Conservation (phyloP, 31 red algal genomes). For the Pterothamnion heteromorphum region DNA sequence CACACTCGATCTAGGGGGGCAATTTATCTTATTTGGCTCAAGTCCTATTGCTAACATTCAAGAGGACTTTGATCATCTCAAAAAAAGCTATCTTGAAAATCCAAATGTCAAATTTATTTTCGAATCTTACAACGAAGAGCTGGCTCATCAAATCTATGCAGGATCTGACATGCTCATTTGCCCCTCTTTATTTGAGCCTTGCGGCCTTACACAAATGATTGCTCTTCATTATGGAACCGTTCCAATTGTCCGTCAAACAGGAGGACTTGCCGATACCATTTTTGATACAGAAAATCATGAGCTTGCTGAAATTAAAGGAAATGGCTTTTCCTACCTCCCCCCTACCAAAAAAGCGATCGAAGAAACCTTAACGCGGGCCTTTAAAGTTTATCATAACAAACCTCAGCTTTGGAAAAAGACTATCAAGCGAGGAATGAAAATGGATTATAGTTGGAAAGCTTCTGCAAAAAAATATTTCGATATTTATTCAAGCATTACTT, state of each 20-base stretch:
- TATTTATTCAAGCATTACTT: too few relatives aligned
- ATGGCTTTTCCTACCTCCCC: constrained; percentile 1
- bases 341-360: too few relatives aligned
- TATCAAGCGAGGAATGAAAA: too few relatives aligned
- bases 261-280: constrained; percentile 28
- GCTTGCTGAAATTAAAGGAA: not conserved
- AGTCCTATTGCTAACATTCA: not conserved
- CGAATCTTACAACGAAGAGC: constrained; percentile 10
- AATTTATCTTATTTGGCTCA: too few relatives aligned
- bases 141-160: constrained; percentile 18
- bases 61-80: not conserved
- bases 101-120: not conserved
- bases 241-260: constrained; percentile 18
- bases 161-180: constrained; percentile 17
- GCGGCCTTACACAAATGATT: constrained; percentile 37
- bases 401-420: too few relatives aligned
- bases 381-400: too few relatives aligned
- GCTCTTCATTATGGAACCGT: not conserved
- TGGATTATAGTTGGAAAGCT: too few relatives aligned
- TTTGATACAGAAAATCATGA: not conserved
- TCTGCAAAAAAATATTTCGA: too few relatives aligned
- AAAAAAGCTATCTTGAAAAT: not conserved
- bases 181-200: constrained; percentile 41
- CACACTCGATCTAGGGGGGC: too few relatives aligned
- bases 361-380: too few relatives aligned